phyloP scores from a whole-genome alignment of 2,329 filamentous ascomycete species.

The Diaporthe sp. region DNA sequence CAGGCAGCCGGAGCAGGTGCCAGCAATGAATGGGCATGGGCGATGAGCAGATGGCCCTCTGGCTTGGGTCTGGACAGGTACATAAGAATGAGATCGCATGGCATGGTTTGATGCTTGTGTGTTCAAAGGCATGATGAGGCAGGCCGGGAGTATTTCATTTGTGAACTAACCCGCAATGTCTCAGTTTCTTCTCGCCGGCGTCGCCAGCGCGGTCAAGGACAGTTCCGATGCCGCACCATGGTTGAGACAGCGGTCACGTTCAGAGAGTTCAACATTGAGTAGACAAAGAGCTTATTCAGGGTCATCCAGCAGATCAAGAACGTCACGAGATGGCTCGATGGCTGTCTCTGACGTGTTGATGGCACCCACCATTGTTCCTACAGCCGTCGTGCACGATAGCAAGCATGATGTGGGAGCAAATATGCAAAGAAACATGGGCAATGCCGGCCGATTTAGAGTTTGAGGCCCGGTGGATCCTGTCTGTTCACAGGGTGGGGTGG shows the following conservation, averaged over 20 bases:
- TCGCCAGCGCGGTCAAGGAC: not conserved
- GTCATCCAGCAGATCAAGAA: not conserved
- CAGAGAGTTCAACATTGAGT: not conserved
- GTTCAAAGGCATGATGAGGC: not conserved
- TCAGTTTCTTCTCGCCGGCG: not conserved
- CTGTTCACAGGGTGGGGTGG: not conserved
- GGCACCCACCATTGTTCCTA: not conserved
- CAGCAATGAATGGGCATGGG: not conserved
- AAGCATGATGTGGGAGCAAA: not conserved
- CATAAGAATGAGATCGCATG: constrained; percentile 7
- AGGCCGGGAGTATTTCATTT: not conserved
- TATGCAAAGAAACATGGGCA: not conserved
- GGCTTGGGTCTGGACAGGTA: not conserved
- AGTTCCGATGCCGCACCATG: not conserved
- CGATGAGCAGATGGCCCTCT: not conserved
- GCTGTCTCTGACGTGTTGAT: constrained; percentile 1
- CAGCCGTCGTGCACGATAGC: not conserved
- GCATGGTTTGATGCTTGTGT: not conserved
- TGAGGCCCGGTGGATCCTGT: constrained; percentile 16
- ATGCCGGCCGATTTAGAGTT: constrained; percentile 19
- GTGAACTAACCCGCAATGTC: not conserved
- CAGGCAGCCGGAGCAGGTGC: not conserved
- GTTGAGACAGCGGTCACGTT: not conserved
- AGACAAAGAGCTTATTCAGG: not conserved
- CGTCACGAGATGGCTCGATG: not conserved